Conservation (phyloP, 148 eudicot genomes). For the Vaccinium myrtillus region DNA sequence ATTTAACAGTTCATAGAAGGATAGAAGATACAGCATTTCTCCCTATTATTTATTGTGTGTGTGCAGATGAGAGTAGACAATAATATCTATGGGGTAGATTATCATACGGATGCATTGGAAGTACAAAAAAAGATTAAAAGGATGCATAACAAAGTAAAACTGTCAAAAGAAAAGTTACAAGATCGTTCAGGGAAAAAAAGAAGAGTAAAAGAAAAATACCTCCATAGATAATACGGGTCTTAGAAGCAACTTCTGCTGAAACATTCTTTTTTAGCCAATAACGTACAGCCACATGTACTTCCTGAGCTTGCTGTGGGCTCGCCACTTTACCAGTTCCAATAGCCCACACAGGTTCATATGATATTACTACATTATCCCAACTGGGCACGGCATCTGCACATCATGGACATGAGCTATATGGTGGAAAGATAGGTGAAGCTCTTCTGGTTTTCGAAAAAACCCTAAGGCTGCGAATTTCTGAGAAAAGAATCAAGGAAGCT, state of each 20-base stretch:
- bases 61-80: not conserved
- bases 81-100: not conserved
- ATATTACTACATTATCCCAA: conserved; percentile 88
- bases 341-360: conserved; percentile 99
- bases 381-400: conserved; percentile 84
- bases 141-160: not conserved
- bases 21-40: not conserved
- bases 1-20: not conserved
- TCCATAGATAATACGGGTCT: conserved; percentile 96
- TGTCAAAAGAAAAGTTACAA: not conserved
- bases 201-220: conserved; percentile 40
- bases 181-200: not conserved
- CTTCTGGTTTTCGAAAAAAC: not conserved
- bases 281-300: conserved; percentile 87
- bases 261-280: conserved; percentile 96
- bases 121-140: not conserved
- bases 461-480: not conserved
- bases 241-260: conserved; percentile 91
- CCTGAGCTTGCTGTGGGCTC: conserved; percentile 92
- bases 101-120: not conserved
- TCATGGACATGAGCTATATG: conserved; percentile 1
- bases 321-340: conserved; percentile 99
- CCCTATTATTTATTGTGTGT: not conserved
- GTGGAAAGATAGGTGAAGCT: not conserved
- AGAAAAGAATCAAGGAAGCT: conserved; percentile 18